phyloP scores from a whole-genome alignment of 2,329 filamentous ascomycete genomes.

The Fusarium virguliforme region DNA sequence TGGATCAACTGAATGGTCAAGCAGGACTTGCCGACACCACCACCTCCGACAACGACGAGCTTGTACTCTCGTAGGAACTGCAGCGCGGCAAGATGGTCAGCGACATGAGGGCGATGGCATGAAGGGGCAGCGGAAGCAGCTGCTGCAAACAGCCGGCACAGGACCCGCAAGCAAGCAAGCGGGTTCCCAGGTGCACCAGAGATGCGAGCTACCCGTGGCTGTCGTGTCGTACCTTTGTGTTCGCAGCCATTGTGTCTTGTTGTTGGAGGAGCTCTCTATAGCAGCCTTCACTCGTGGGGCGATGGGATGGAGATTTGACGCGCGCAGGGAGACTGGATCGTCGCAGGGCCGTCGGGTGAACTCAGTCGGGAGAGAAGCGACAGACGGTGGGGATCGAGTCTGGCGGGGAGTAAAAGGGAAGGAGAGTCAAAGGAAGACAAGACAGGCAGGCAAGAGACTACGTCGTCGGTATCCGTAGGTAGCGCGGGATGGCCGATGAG shows the following conservation, averaged over 20 bases:
- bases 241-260: conserved; percentile 55
- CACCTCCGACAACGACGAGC: conserved; percentile 96
- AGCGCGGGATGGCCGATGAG: conserved; percentile 32
- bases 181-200: not conserved
- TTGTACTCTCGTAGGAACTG: conserved; percentile 94
- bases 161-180: conserved; percentile 1
- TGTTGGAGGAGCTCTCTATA: conserved; percentile 42
- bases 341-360: conserved; percentile 39
- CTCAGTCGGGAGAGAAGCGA: conserved; percentile 12
- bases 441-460: conserved; percentile 10
- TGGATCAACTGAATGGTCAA: conserved; percentile 97
- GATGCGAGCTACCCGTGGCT: not conserved
- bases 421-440: conserved; percentile 12
- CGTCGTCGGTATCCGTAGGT: conserved; percentile 29
- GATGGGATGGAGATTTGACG: conserved; percentile 41
- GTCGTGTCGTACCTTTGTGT: conserved; percentile 55
- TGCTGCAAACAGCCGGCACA: not conserved
- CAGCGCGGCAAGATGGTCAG: conserved; percentile 36
- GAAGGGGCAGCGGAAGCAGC: not conserved
- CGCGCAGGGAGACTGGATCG: conserved; percentile 35
- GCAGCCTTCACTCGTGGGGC: conserved; percentile 34
- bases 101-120: conserved; percentile 19
- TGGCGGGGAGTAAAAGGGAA: conserved; percentile 12
- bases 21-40: conserved; percentile 99
- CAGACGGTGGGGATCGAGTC: conserved; percentile 25